These are phyloP conservation scores for Aristolochia californica DNA, from an alignment of 164 flowering plant species.

Conservation along the genomic window DNA sequence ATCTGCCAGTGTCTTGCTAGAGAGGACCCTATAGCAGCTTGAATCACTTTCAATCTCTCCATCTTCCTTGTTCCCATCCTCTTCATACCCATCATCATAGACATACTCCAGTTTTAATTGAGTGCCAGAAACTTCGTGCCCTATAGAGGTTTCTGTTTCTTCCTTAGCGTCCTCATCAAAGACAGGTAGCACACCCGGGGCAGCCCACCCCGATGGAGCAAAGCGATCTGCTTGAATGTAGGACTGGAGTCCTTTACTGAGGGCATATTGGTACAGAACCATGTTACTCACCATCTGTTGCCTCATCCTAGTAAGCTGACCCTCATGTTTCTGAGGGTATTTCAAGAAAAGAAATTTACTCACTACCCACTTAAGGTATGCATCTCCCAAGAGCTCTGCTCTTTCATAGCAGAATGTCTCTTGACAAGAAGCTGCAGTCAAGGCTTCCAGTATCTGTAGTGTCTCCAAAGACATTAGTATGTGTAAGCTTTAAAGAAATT, in stretches of 20 bases:
- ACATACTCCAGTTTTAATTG: slow-evolving; percentile 11
- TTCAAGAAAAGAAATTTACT: slow-evolving; percentile 87
- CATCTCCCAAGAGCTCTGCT: slow-evolving; percentile 99
- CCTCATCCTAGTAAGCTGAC: slow-evolving; percentile 98
- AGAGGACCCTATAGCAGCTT: slow-evolving; percentile 92
- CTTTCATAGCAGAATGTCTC: slow-evolving; percentile 98
- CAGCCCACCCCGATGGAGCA: slow-evolving; percentile 99
- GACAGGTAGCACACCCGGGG: slow-evolving; percentile 97
- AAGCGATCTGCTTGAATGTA: slow-evolving; percentile 98
- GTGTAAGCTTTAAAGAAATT: too few relatives aligned
- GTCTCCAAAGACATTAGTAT: slow-evolving; percentile 1
- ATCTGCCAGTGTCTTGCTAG: slow-evolving; percentile 96
- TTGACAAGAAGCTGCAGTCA: slow-evolving; percentile 99
- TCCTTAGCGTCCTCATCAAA: slow-evolving; percentile 93
- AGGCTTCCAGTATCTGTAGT: slow-evolving; percentile 84
- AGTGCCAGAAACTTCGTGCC: slow-evolving; percentile 25
- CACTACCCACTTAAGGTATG: slow-evolving; percentile 98
- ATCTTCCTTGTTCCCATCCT: slow-evolving; percentile 66
- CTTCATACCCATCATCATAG: slow-evolving; percentile 33
- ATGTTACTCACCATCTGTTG: slow-evolving; percentile 98
- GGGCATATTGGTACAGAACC: slow-evolving; percentile 77
- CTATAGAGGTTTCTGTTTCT: slow-evolving; percentile 47
- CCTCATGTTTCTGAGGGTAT: slow-evolving; percentile 96
- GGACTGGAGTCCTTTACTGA: slow-evolving; percentile 77
- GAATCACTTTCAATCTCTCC: slow-evolving; percentile 93